Base-by-base conservation (phyloP, 1,284 basidiomycete species). In the Amylostereum areolatum region DNA sequence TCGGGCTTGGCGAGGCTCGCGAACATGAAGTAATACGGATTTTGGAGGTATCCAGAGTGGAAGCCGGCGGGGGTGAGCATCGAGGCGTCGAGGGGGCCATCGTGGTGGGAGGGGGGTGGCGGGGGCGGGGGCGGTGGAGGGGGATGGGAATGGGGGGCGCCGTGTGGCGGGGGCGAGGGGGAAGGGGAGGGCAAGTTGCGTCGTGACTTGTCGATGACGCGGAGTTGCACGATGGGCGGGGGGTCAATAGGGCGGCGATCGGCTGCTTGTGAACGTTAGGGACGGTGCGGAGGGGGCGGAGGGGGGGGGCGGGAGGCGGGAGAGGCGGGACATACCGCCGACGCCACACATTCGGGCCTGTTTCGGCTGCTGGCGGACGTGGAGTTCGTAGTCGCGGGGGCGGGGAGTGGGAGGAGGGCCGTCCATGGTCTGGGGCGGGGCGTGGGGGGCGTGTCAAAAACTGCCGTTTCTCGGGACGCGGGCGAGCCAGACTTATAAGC, bases 181-280 rank as follows among this genome's bases (percentile, higher is more conserved):
- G 54, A 52, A 2, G 49, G 46, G 29, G 54, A 49, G 10, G 55
- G 55, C 0, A 52, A 5, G 12, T 57, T 58, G 34, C 68, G 72
- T 36, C 74, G 69, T n/a, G 78, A 66, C 6, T 78, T 81, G 66
- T 91, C 89, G 57, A 91, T 77, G 49, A 97, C 90, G 47, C 89
- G 84, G 5, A 98, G 80, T 66, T 96, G 92, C n/a, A 97, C 84
- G 65, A 97, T 95, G 10, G 95, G 95, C 0, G 93, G 92, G 0
- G 96, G 95, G 72, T 97, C 93, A 62, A 98, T 92, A 2, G 95
- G 93, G 30, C 95, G 78, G 35, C 94, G 80, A 73, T 97, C 91
- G 52, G 92, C 92, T 92, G 66, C 34, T 35, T 11, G 46, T 43
- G 28, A 49, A n/a, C n/a, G n/a, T 35, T 37, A 35, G 36, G 43